phyloP scores from a whole-genome alignment of 495 filamentous ascomycete species.

The Neurospora africana region DNA sequence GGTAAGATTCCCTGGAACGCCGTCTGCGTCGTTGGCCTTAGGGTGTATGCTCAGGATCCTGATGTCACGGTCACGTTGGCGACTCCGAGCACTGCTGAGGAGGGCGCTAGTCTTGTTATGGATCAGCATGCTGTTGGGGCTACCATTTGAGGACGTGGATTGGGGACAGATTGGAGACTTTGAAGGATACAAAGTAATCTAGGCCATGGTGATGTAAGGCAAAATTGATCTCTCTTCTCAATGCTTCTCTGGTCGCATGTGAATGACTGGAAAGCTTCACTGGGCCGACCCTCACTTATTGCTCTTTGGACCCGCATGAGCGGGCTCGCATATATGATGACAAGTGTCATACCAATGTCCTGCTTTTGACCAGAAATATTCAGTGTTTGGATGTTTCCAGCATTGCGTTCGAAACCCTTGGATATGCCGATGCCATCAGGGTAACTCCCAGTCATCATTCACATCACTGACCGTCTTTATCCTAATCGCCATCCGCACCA shows the following conservation, averaged over 20 bases:
- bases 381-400: no score
- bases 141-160: conserved; percentile 8
- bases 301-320: no score
- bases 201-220: not conserved
- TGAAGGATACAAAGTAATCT: not conserved
- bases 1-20: conserved; percentile 39
- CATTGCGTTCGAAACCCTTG: no score
- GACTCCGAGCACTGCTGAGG: conserved; percentile 21
- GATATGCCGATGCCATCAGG: no score
- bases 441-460: no score
- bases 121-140: conserved; percentile 12
- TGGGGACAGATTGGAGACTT: not conserved
- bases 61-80: conserved; percentile 33
- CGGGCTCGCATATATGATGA: no score
- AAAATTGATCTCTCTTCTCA: not conserved
- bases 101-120: conserved; percentile 16
- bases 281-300: no score
- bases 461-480: no score
- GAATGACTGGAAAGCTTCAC: not conserved
- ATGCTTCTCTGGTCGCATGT: not conserved
- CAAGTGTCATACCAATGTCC: no score
- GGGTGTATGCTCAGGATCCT: conserved; percentile 36
- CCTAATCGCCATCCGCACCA: no score
- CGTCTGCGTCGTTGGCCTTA: conserved; percentile 40
- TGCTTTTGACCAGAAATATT: no score